A percentile compares a stretch with the other conserved stretches of the same genome.
Evolutionary conservation across 2,329 filamentous ascomycete species (phyloP).

Genomic region (Sarocladium oryzae): DNA sequence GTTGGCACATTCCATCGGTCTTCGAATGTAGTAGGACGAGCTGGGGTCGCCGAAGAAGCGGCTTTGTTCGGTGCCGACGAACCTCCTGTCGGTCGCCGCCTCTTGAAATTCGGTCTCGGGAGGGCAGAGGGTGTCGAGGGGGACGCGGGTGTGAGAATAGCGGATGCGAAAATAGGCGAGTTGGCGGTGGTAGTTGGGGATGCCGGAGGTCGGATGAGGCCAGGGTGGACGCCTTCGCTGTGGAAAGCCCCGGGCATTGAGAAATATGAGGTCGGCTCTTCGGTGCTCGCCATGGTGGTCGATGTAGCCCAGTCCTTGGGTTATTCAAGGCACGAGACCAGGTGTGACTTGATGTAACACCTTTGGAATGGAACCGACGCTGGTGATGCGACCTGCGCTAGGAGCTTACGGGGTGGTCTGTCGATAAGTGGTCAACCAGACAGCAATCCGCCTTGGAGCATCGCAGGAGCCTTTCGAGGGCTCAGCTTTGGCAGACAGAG

Average conservation of each 20-base stretch:
- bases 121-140: conserved; percentile 11
- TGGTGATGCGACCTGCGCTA: neutral
- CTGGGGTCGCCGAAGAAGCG: neutral
- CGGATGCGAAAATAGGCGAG: conserved; percentile 17
- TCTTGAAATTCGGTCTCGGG: conserved; percentile 14
- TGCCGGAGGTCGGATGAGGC: conserved; percentile 40
- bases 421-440: neutral
- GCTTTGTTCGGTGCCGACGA: conserved; percentile 19
- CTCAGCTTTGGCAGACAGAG: no score
- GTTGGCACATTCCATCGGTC: conserved; percentile 3
- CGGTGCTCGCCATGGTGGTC: conserved; percentile 20
- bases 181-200: conserved; percentile 29
- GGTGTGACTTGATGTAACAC: neutral
- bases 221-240: conserved; percentile 33
- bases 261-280: conserved; percentile 18
- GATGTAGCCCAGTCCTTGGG: neutral
- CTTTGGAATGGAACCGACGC: neutral
- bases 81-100: conserved; percentile 40
- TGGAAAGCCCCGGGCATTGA: conserved; percentile 30
- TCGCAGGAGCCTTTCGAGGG: no score
- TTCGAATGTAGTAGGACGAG: no score
- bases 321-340: neutral
- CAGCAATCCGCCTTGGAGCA: no score
- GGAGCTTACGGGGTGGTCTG: neutral
- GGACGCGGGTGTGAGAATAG: conserved; percentile 30